Evolutionary conservation across 768 basidiomycete species (phyloP).

Genomic region (Hygrocybe punicea): DNA sequence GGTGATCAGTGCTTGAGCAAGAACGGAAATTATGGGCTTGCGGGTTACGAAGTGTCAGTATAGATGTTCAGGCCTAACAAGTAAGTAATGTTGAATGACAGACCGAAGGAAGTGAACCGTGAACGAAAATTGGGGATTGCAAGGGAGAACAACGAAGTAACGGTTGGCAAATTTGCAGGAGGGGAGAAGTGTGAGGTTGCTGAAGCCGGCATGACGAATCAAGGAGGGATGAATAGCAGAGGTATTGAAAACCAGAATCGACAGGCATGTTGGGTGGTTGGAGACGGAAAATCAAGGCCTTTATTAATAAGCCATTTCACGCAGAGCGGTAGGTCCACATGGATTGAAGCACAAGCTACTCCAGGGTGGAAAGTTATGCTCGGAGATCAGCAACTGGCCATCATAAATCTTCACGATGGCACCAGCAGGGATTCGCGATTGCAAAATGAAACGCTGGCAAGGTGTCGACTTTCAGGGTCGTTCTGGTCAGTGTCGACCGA

Average conservation of each 20-base stretch:
- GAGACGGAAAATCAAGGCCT: neutral
- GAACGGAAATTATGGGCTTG: conserved; percentile 55
- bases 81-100: conserved; percentile 10
- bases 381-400: conserved; percentile 44
- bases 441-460: conserved; percentile 36
- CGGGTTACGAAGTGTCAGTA: conserved; percentile 43
- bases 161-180: too few relatives aligned
- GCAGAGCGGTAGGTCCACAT: conserved; percentile 17
- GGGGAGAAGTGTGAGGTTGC: conserved; percentile 42
- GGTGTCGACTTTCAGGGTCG: too few relatives aligned
- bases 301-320: conserved; percentile 15
- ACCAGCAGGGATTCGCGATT: conserved; percentile 21
- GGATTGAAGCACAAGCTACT: conserved; percentile 32
- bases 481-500: too few relatives aligned
- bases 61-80: conserved; percentile 7
- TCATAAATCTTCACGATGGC: conserved; percentile 20
- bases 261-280: neutral
- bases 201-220: conserved; percentile 27
- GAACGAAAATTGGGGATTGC: conserved; percentile 46
- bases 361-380: conserved; percentile 35
- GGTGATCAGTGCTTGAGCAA: conserved; percentile 55
- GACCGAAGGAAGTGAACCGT: conserved; percentile 52
- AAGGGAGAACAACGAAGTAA: conserved; percentile 44
- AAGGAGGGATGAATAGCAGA: too few relatives aligned
- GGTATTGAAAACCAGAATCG: conserved; percentile 13